phyloP scores from a whole-genome alignment of 1,139 yeast species.

The Zygosaccharomyces sapae region DNA sequence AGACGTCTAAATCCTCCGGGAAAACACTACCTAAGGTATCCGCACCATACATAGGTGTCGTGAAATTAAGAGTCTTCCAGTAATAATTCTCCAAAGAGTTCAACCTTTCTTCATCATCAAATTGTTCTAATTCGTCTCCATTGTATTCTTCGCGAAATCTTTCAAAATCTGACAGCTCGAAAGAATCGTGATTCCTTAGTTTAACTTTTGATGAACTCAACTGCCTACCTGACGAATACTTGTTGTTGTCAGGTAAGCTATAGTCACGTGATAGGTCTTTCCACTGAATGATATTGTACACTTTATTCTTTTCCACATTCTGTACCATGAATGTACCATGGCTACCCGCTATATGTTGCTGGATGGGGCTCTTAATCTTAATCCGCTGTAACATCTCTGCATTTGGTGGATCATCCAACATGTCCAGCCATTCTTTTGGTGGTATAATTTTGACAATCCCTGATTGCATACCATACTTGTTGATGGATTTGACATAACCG shows the following conservation, averaged over 20 bases:
- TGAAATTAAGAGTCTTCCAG: conserved; percentile 75
- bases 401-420: conserved; percentile 21
- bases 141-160: conserved; percentile 50
- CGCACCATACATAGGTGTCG: conserved; percentile 84
- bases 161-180: conserved; percentile 39
- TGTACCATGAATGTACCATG: conserved; percentile 67
- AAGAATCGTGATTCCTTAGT: conserved; percentile 24
- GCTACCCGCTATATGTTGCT: conserved; percentile 65
- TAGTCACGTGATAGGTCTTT: conserved; percentile 53
- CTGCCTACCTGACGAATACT: conserved; percentile 7
- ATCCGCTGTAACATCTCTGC: conserved; percentile 30
- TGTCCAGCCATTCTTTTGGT: conserved; percentile 62
- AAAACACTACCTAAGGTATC: conserved; percentile 78
- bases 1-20: conserved; percentile 44
- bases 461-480: conserved; percentile 67
- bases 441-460: conserved; percentile 82
- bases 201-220: conserved; percentile 20
- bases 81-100: conserved; percentile 60
- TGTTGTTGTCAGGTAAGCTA: conserved; percentile 41
- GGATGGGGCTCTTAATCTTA: conserved; percentile 63
- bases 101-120: conserved; percentile 47
- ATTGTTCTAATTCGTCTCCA: conserved; percentile 22
- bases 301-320: conserved; percentile 65
- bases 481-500: conserved; percentile 57
- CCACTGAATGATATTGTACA: conserved; percentile 71